Base-by-base conservation (phyloP, 139 green algal genomes). In the Auxenochlorella pyrenoidosa region DNA sequence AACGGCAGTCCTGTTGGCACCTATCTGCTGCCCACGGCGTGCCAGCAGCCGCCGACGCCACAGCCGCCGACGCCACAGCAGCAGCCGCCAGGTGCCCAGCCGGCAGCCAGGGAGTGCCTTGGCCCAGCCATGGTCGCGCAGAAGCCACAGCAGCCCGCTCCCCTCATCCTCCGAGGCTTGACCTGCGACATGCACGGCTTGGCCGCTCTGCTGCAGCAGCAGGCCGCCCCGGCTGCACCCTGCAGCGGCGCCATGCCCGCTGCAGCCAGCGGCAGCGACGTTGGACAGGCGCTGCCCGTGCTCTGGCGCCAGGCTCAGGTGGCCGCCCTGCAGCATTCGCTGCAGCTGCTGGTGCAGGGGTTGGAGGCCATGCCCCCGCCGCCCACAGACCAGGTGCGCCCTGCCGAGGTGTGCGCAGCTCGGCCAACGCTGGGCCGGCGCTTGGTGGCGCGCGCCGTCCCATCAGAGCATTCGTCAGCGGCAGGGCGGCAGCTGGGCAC, bases 291-390 rank as follows among this genome's bases (percentile, higher is more conserved):
- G 34, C 51, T 65, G 26, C 38, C 58, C 15, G 54, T 34, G 88
- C 90, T 94, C 54, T 95, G 93, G 94, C 82, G 88, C 1, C 91
- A 94, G 87, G 92, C 90, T 22, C 72, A 95, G 80, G 84, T 87
- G 0, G 87, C 91, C 12, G 85, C 91, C 13, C 88, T 94, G 75
- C 71, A 84, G 75, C 83, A 89, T 22, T 1, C 73, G 58, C 88
- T 89, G 38, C 32, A 83, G 3, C 89, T 92, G 84, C 82, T 96
- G 73, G 89, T 96, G 54, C 86, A 91, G 21, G 92, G 87, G 3
- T 78, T 92, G 70, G 82, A 73, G 70, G 12, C 41, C 22, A 87
- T 96, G 60, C 88, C 89, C 66, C 93, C 94, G 24, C 86, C 86
- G 24, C 90, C 90, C n/a, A 93, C 92, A 32, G 83, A 90, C 24